Percentiles rank a stretch among this genome's conserved stretches.
phyloP scores from a whole-genome alignment of 306 rosid genomes.

The Citrullus colocynthis region DNA sequence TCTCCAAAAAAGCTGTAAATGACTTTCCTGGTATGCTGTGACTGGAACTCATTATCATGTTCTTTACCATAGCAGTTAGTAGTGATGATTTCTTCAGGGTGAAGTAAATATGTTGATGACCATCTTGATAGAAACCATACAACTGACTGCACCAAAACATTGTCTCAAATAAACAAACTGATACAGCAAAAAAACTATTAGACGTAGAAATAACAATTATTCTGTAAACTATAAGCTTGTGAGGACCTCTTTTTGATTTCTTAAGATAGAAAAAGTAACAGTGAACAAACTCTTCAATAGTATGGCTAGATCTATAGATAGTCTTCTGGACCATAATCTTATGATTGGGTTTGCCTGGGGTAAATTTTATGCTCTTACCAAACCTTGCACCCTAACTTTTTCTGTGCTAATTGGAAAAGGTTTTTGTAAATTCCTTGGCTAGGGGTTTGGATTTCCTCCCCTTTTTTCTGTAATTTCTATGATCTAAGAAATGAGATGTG shows the following conservation, averaged over 20 bases:
- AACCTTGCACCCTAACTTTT: neutral
- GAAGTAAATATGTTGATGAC: slow-evolving; percentile 77
- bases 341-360: neutral
- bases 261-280: neutral
- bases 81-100: slow-evolving; percentile 42
- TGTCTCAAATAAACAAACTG: neutral
- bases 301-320: neutral
- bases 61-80: slow-evolving; percentile 6
- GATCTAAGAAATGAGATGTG: no score
- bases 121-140: slow-evolving; percentile 97
- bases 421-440: neutral
- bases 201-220: neutral
- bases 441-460: neutral
- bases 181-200: neutral
- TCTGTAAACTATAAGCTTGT: neutral
- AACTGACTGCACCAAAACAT: slow-evolving; percentile 52
- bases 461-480: neutral
- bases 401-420: neutral
- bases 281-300: neutral
- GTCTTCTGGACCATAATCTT: neutral
- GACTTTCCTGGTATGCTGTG: slow-evolving; percentile 32
- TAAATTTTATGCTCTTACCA: neutral
- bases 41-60: slow-evolving; percentile 25
- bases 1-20: slow-evolving; percentile 65
- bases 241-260: neutral